These are phyloP conservation scores for Lentinus tigrinus DNA, from an alignment of 768 basidiomycete genomes.

Conservation along the genomic window DNA sequence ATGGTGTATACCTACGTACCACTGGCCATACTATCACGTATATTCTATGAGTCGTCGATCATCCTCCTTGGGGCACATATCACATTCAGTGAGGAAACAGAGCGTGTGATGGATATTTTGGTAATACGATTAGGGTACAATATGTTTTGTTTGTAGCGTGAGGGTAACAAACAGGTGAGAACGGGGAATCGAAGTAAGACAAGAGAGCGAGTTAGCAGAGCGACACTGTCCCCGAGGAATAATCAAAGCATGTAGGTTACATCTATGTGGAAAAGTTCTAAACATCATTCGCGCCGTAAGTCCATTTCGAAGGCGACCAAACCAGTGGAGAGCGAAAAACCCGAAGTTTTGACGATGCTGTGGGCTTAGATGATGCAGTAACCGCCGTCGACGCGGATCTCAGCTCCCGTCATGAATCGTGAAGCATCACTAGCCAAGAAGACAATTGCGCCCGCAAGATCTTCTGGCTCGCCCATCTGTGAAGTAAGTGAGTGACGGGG, in stretches of 20 bases:
- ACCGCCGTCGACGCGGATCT: constrained; percentile 86
- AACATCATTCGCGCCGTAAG: background rate
- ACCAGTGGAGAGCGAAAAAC: background rate
- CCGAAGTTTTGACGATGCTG: background rate
- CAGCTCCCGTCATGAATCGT: constrained; percentile 85
- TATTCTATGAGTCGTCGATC: too few species aligned
- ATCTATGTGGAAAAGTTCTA: constrained; percentile 12
- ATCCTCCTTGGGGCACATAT: too few species aligned
- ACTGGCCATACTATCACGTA: too few species aligned
- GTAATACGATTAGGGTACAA: constrained; percentile 13
- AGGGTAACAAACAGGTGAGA: background rate
- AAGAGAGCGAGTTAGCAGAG: constrained; percentile 5
- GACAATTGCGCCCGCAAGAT: constrained; percentile 86
- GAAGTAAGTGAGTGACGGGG: background rate
- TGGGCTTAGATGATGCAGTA: constrained; percentile 64
- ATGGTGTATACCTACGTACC: background rate
- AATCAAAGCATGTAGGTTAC: constrained; percentile 11
- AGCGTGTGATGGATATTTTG: constrained; percentile 9
- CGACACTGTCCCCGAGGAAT: constrained; percentile 17
- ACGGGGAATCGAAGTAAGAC: background rate
- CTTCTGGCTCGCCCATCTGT: constrained; percentile 90
- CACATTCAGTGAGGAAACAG: too few species aligned
- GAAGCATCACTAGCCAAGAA: constrained; percentile 90
- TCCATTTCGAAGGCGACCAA: constrained; percentile 3
- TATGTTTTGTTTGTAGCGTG: background rate